Conservation (phyloP, 2,329 filamentous ascomycete species). For the Hymenoscyphus infarciens region DNA sequence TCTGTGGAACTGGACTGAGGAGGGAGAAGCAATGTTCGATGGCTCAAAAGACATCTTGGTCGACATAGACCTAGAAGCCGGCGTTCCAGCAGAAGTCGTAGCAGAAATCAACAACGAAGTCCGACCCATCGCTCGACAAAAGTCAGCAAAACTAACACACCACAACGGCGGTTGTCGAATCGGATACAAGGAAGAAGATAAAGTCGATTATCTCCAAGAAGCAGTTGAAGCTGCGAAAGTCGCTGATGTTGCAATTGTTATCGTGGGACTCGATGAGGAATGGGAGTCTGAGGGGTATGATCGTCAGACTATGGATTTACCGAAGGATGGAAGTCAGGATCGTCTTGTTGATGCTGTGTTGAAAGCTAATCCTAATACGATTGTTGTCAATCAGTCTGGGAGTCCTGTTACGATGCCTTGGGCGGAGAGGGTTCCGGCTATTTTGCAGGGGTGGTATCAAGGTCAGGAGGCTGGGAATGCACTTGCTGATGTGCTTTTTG, state of each 20-base stretch:
- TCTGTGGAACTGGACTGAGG: slow-evolving; percentile 66
- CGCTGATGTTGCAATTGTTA: slow-evolving; percentile 64
- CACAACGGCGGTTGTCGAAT: slow-evolving; percentile 69
- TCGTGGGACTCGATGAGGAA: slow-evolving; percentile 67
- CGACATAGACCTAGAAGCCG: slow-evolving; percentile 55
- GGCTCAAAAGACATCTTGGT: slow-evolving; percentile 63
- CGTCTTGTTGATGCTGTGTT: slow-evolving; percentile 60
- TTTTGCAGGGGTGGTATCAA: slow-evolving; percentile 69
- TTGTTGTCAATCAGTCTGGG: slow-evolving; percentile 68
- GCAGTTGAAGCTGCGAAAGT: slow-evolving; percentile 59
- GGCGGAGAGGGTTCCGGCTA: slow-evolving; percentile 59
- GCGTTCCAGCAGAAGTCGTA: slow-evolving; percentile 57
- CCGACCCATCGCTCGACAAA: slow-evolving; percentile 58
- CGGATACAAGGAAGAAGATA: slow-evolving; percentile 65
- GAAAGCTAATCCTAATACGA: slow-evolving; percentile 59
- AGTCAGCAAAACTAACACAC: slow-evolving; percentile 53
- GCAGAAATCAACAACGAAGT: slow-evolving; percentile 66
- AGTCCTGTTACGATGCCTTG: slow-evolving; percentile 69
- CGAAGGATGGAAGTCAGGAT: slow-evolving; percentile 55
- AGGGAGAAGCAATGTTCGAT: slow-evolving; percentile 69
- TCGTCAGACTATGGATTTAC: slow-evolving; percentile 57
- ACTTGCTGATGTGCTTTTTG: slow-evolving; percentile 64
- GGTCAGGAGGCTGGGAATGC: slow-evolving; percentile 59
- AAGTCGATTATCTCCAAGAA: slow-evolving; percentile 57
- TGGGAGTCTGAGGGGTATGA: slow-evolving; percentile 76